Base-by-base conservation (phyloP, 2,329 filamentous ascomycete species). In the Amauroascus verrucosus region DNA sequence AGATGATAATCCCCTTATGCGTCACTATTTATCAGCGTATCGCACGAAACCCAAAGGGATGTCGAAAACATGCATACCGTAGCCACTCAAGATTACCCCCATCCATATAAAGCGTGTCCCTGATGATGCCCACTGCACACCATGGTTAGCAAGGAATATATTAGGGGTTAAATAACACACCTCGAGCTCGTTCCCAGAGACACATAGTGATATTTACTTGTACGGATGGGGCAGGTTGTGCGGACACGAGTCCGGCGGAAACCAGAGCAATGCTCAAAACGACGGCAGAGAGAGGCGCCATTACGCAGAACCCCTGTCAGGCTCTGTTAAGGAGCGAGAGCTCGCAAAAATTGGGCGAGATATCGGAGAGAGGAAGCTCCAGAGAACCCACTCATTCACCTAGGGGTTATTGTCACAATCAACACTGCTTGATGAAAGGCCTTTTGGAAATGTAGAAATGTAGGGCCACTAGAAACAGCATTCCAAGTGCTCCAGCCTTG, bases 41-140 rank as follows among this genome's bases (percentile, higher is more conserved):
- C 26, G 24, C 3, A 18, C 32, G 1, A 32, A 11, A n/a, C n/a
- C 37, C n/a, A 16, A 20, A 41, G 16, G 7, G 7, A 14, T 4
- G 14, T 35, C 13, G 6, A 24, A 40, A 50, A 35, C 33, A 50
- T 30, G 33, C 59, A 51, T 55, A 66, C 63, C 74, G 72, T 32
- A 67, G 57, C 80, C 82, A 85, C 55, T 57, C 72, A 9, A 83
- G 64, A 40, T 63, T 57, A 2, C 83, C 83, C 35, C 83, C 83
- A 63, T 86, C 82, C 20, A 86, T 65, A 61, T 84, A 86, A 14
- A 85, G 67, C 1, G 76, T 81, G 60, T 86, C 81, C 40, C 76
- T 75, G 33, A 85, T 67, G 2, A 82, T 67, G 35, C 77, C 75
- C 57, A 75, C 82, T 83, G 57, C 6, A 16, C 16, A 13, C n/a